phyloP scores from a whole-genome alignment of 2,329 filamentous ascomycete species.

The Epichloe glyceriae region DNA sequence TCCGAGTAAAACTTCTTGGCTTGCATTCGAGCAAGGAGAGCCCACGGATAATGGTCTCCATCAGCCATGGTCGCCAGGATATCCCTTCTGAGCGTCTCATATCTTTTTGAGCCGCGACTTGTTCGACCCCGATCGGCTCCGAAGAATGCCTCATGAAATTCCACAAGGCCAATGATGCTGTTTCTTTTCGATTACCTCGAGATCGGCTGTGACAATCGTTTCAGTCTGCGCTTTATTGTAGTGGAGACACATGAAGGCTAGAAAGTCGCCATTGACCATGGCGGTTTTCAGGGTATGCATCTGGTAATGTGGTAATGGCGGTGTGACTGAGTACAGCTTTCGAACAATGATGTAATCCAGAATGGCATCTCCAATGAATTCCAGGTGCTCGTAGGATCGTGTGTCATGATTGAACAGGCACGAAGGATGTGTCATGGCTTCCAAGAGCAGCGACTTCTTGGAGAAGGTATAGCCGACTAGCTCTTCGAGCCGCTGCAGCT shows the following conservation, averaged over 20 bases:
- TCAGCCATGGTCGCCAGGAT: conserved; percentile 38
- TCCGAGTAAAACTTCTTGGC: conserved; percentile 74
- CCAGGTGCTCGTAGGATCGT: conserved; percentile 54
- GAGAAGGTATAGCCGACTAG: conserved; percentile 61
- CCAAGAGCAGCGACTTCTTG: conserved; percentile 54
- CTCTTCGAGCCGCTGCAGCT: conserved; percentile 41
- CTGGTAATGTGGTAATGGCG: conserved; percentile 32
- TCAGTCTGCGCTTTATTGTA: conserved; percentile 13
- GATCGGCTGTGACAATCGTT: conserved; percentile 7
- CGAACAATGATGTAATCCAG: conserved; percentile 65
- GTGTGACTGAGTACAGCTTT: conserved; percentile 36
- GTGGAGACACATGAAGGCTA: conserved; percentile 61
- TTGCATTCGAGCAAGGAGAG: conserved; percentile 48
- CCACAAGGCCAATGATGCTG: conserved; percentile 40
- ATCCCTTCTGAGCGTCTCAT: conserved; percentile 31
- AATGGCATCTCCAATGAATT: conserved; percentile 78
- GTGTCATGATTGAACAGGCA: conserved; percentile 28
- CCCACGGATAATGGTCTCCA: conserved; percentile 61
- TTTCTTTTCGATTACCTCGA: conserved; percentile 10
- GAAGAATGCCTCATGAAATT: conserved; percentile 53
- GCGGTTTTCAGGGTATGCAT: conserved; percentile 70
- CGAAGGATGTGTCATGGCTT: conserved; percentile 72
- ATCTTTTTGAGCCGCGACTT: conserved; percentile 31
- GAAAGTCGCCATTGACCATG: conserved; percentile 66
- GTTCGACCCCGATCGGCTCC: conserved; percentile 31